Evolutionary conservation across 163 green algal species (phyloP), one percentile per base, ranked within the genome.

Genomic region (Trebouxiophyceae sp.): DNA sequence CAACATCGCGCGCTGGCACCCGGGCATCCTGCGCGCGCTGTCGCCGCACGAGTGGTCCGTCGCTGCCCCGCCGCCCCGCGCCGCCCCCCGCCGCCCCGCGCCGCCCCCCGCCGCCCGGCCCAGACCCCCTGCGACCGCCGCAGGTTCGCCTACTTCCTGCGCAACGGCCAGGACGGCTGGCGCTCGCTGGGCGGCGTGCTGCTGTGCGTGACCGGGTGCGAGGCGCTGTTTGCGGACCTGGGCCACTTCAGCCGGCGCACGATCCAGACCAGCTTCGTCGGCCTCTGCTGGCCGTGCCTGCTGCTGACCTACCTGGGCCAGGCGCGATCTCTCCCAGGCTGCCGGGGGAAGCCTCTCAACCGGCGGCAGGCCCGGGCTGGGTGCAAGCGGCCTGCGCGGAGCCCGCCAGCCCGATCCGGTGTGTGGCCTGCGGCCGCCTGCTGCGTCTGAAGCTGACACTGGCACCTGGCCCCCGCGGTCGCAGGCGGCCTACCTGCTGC

Each of bases 141-240:
- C 47, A 57, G 47, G 22, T 83, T 79, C 46, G 28, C 60, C 8
- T 87, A 78, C 57, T 77, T 82, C n/a, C 45, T 70, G 16, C 57
- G 63, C 1, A 62, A 82, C 34, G 67, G 70, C 2, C 7, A 33
- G 3, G 16, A 12, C 1, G 81, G 63, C 6, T 92, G 84, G 84
- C 30, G 63, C 12, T 39, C 54, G 16, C 78, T 93, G 54, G 81
- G 79, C 19, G 71, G 69, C 12, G 76, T 87, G 16, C 70, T 89
- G 61, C 83, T 93, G 59, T 73, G 65, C 29, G 69, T 93, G 16
- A 91, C 86, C 23, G 86, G 86, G 4, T 69, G 73, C 0, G 86
- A 93, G 74, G 84, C 86, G 27, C 77, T 91, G 67, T 93, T 84
- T 72, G 81, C 82, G 12, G 86, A 91, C 65, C 33, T 89, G 69